Base-by-base conservation (phyloP, 2,329 filamentous ascomycete species). In the Clarireedia hainanense region DNA sequence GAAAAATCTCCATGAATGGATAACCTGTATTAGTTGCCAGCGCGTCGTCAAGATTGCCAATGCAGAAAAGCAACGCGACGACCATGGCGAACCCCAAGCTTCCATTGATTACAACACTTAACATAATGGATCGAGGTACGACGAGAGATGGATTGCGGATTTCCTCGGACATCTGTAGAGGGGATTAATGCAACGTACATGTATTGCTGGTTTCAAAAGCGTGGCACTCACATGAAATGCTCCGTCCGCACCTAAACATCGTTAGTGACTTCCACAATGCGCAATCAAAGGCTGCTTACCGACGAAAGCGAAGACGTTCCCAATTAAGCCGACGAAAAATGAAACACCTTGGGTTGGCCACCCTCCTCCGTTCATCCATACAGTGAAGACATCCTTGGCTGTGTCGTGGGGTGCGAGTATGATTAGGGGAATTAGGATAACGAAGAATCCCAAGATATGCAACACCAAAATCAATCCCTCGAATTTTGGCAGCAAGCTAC, bases 1-100 rank as follows among this genome's bases (percentile, higher is more conserved):
- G 74, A 56, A 83, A 81, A 39, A 82, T 75, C 26, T 77, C 72
- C 61, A 76, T 71, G 66, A 78, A 74, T 3, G 78, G 74, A 0
- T 72, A 73, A 7, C 73, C 76, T 0, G 70, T 66, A 0, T 72
- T 67, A 9, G 15, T 56, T 2, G 64, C 54, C 6, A 79, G 65
- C 1, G 74, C 68, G 43, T 63, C 64, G 2, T 68, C 66, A 12
- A 72, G 58, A 15, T 66, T 65, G 0, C 63, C 68, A 27, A 72
- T 65, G 4, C 69, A 68, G 14, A 73, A 72, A n/a, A 67, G 61
- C 30, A 69, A 65, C 2, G 68, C 65, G 12, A 73, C 52, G 4
- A 72, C 54, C 42, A 71, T 61, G 20, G 70, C 50, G 57, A 79
- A 73, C 1, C 74, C 76, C 1, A 78, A 64, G 1, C 60, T 62